Evolutionary conservation across 176 grass and related monocot species (phyloP).

Genomic region (Carex pumila): DNA sequence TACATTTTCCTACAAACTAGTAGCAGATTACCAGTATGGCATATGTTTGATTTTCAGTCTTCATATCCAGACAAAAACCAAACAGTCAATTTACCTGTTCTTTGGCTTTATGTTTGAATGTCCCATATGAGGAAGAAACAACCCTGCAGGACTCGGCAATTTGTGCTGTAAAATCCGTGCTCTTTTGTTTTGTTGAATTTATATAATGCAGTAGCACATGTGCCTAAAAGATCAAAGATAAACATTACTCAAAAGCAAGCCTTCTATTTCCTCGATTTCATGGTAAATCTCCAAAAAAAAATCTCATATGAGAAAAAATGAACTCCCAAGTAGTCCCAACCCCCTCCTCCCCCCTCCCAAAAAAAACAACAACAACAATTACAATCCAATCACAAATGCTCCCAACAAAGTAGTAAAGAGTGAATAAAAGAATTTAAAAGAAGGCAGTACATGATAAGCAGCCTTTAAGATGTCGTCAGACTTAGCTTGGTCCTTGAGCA

Average conservation of each 20-base stretch:
- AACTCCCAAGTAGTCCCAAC: neutral
- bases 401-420: neutral
- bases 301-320: no score
- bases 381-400: neutral
- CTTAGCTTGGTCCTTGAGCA: constrained; percentile 99
- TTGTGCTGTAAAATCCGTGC: constrained; percentile 68
- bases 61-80: neutral
- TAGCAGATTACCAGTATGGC: neutral
- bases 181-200: constrained; percentile 54
- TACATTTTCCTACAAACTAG: neutral
- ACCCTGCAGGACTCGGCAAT: constrained; percentile 87
- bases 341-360: neutral
- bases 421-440: constrained; percentile 5
- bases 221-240: constrained; percentile 39
- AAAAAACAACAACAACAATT: neutral
- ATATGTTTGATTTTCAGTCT: neutral
- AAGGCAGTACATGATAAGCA: constrained; percentile 73
- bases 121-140: constrained; percentile 74
- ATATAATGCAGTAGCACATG: constrained; percentile 88
- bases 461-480: constrained; percentile 94
- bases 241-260: neutral
- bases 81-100: constrained; percentile 54
- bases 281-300: neutral
- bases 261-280: neutral
- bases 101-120: constrained; percentile 84